Evolutionary conservation across 176 grass and related monocot species (phyloP), one percentile per base, ranked within the genome.

Genomic region (Carex pumila): DNA sequence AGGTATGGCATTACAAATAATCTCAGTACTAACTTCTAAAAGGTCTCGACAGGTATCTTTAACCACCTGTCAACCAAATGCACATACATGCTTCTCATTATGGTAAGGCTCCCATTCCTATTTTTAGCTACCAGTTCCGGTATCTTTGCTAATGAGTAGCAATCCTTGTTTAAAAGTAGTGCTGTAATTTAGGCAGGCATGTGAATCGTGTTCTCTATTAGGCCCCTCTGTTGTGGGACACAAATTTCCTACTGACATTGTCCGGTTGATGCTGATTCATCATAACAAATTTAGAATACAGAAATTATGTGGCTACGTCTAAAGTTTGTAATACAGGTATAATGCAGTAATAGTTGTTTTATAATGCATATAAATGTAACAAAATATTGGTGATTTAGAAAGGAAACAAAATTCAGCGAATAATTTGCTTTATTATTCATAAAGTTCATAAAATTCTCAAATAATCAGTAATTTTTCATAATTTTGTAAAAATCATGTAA

Each of bases 1-100:
- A 98, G 88, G 92, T 98, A 90, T 75, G 53, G 4, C 71, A 71
- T 85, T 71, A 7, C 2, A 29, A 58, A 41, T 61, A 14, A 61
- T 82, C 25, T 54, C 86, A 1, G 61, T 4, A 6, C 62, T 67
- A 30, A 77, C 70, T 34, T 56, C 50, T 72, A 83, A 64, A 22
- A 52, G 58, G 61, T 71, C 30, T 64, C 53, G 43, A 22, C 36
- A 71, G 7, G 52, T 58, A 7, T 63, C 3, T 84, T 50, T 56
- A 36, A 61, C 22, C 61, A 68, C 18, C 25, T 76, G 79, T 61
- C 77, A 77, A 15, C 84, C 18, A 69, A 81, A 61, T 59, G 53
- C 65, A 78, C 32, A 83, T 83, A 55, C 39, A 31, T 72, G 68
- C 8, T 61, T 17, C 70, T 61, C 3, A 18, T 55, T 84, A 66